Evolutionary conservation across 306 rosid species (phyloP), one percentile per base, ranked within the genome.

Genomic region (Vicia sativa): DNA sequence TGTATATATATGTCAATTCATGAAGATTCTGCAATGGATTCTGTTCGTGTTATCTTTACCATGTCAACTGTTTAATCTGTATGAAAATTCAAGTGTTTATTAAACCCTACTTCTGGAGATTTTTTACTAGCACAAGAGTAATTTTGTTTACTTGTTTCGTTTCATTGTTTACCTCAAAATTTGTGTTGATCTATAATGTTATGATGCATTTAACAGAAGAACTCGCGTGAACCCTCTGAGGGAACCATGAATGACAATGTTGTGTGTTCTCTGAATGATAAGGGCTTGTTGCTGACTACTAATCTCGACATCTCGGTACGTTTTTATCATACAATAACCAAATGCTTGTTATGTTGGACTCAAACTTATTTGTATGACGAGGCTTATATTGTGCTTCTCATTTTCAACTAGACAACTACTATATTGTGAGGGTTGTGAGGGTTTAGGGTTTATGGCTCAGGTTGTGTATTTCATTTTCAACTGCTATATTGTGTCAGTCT

Each of bases 261-360:
- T 6, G 14, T 44, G 65, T 81, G 69, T 77, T 74, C 77, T 58
- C 46, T 55, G 2, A 43, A 29, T 29, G 48, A 74, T 56, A 70
- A 74, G 69, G 49, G 29, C 55, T 81, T 78, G 69, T 65, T 75
- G 16, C 56, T 53, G 7, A 70, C 46, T 67, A 80, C 77, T 10
- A 60, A 70, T 60, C 69, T 78, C 44, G 75, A 78, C 14, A 74
- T 78, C 70, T 31, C 62, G 82, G 86, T 81, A 81, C 60, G 9
- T 6, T 31, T 6, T 6, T 31, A 31, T 31, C 37, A 1, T 31
- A 6, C 8, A 6, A 31, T 1, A 31, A 6, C 37, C 9, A 6
- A 31, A 0, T 1, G 37, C 37, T 31, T 31, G 34, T 29, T 29
- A 29, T 29, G 34, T 29, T 4, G 34, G 34, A 29, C 34, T 29